A percentile compares a stretch with the other conserved stretches of the same genome.
These are phyloP conservation scores for Xylariaceae sp. DNA, from an alignment of 2,329 filamentous ascomycete species.

Conservation along the genomic window DNA sequence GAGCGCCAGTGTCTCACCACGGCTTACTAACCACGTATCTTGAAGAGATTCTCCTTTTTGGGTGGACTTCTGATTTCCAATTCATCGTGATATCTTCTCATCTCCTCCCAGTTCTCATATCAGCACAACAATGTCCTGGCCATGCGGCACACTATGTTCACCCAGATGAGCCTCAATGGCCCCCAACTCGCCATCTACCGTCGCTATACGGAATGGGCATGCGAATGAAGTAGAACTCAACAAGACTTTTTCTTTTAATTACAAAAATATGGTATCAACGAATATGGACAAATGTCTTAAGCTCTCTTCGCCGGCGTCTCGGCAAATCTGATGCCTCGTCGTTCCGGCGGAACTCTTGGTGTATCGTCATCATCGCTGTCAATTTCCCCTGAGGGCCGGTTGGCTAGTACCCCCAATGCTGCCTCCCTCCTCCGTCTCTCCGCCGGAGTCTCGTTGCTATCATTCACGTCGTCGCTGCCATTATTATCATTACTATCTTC, in stretches of 20 bases:
- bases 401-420: conserved; percentile 56
- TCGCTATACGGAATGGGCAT: conserved; percentile 6
- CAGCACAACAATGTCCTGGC: background rate
- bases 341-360: conserved; percentile 45
- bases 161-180: background rate
- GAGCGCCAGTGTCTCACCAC: background rate
- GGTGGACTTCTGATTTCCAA: background rate
- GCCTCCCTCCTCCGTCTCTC: conserved; percentile 69
- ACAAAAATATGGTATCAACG: background rate
- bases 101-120: background rate
- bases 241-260: background rate
- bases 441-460: conserved; percentile 62
- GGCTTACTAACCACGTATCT: background rate
- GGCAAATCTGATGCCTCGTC: conserved; percentile 58
- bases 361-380: conserved; percentile 55
- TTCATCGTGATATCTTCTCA: background rate
- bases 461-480: conserved; percentile 44
- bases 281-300: conserved; percentile 9
- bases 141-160: background rate
- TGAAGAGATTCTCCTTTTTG: background rate
- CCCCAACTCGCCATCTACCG: conserved; percentile 2
- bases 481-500: conserved; percentile 33
- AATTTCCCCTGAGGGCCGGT: conserved; percentile 39
- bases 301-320: conserved; percentile 37
- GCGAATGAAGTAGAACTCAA: background rate